These are phyloP conservation scores for Breviolum minutum DNA, from an alignment of 73 alveolate species.

Conservation along the genomic window DNA sequence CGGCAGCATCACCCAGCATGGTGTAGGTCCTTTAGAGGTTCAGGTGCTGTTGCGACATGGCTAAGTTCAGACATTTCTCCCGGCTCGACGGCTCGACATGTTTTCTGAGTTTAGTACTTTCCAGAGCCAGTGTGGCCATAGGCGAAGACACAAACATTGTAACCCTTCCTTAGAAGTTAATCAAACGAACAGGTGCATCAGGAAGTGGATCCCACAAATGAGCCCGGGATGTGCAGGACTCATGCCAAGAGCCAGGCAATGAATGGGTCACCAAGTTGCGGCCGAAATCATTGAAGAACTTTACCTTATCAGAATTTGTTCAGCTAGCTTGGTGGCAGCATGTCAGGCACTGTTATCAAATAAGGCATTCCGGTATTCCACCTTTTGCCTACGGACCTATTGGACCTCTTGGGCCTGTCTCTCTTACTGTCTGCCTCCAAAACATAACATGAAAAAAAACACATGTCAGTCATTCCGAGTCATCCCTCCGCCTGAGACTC, in stretches of 20 bases:
- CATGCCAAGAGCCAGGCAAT: conserved; percentile 15
- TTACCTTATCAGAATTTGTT: neutral
- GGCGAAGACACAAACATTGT: conserved; percentile 88
- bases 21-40: conserved; percentile 49
- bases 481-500: conserved; percentile 35
- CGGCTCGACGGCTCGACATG: neutral
- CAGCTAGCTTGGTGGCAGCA: neutral
- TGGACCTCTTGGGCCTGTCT: too few relatives aligned
- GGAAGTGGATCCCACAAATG: neutral
- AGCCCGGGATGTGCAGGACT: neutral
- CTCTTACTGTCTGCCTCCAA: too few relatives aligned
- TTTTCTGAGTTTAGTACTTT: conserved; percentile 9
- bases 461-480: neutral
- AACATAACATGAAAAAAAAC: too few relatives aligned
- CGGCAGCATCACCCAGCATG: conserved; percentile 93
- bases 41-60: too few relatives aligned
- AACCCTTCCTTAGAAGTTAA: conserved; percentile 40
- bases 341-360: neutral
- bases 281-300: conserved; percentile 63
- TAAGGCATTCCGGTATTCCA: neutral
- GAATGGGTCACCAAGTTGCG: conserved; percentile 62
- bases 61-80: too few relatives aligned
- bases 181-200: neutral
- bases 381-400: too few relatives aligned
- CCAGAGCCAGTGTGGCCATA: conserved; percentile 94